A percentile compares a stretch with the other conserved stretches of the same genome.
Conservation (phyloP, 1,139 yeast genomes). For the Candida dubliniensis region DNA sequence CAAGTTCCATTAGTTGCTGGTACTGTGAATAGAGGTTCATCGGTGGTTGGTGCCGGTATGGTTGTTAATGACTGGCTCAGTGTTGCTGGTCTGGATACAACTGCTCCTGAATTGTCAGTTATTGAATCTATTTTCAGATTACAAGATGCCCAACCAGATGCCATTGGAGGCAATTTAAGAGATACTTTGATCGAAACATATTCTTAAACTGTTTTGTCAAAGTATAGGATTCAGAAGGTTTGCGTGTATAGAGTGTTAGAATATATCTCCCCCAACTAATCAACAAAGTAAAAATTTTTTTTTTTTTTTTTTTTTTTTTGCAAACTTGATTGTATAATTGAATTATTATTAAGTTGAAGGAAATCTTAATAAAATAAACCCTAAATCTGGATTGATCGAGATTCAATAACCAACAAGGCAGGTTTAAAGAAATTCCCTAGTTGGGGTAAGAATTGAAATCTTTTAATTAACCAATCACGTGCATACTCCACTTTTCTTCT, state of each 20-base stretch:
- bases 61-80: constrained; percentile 99
- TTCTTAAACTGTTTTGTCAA: constrained; percentile 24
- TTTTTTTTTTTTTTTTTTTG: neutral
- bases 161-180: constrained; percentile 80
- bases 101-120: constrained; percentile 97
- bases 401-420: no score
- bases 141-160: constrained; percentile 85
- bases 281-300: neutral
- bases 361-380: no score
- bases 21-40: constrained; percentile 95
- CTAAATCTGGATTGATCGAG: neutral
- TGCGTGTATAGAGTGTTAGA: neutral
- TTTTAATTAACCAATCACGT: no score
- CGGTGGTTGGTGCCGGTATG: constrained; percentile 98
- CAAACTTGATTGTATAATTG: neutral
- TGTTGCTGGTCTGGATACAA: constrained; percentile 94
- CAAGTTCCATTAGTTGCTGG: constrained; percentile 99
- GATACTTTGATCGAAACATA: constrained; percentile 91
- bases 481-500: no score
- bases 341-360: no score
- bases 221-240: no score
- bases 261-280: neutral
- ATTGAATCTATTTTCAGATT: constrained; percentile 93
- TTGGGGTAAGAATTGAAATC: no score
- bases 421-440: no score